Evolutionary conservation across 176 grass and related monocot species (phyloP).

Genomic region (Avena eriantha): DNA sequence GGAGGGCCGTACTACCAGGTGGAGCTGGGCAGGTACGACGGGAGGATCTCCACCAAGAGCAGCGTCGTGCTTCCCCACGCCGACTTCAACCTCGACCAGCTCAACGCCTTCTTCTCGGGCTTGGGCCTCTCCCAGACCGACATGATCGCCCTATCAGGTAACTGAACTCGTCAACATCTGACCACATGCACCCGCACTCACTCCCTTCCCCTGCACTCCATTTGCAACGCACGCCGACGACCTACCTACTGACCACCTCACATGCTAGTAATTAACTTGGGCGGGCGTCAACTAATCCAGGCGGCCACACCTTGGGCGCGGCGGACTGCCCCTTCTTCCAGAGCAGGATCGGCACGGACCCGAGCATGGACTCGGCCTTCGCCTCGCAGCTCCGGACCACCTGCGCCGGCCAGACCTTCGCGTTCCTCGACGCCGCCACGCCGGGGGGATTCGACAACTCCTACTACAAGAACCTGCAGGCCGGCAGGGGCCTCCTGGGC

Average conservation of each 20-base stretch:
- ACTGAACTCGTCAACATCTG: not conserved
- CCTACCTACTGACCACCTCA: not conserved
- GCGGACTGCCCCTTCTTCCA: slow-evolving; percentile 54
- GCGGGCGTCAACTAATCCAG: slow-evolving; percentile 8
- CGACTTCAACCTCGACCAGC: slow-evolving; percentile 59
- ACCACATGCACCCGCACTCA: not conserved
- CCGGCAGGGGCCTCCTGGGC: slow-evolving; percentile 58
- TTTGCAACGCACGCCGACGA: slow-evolving; percentile 18
- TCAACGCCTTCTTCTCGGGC: slow-evolving; percentile 58
- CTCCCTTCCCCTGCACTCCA: not conserved
- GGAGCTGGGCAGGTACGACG: slow-evolving; percentile 73
- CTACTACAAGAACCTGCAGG: slow-evolving; percentile 63
- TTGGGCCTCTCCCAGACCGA: slow-evolving; percentile 65
- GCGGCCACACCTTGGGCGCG: slow-evolving; percentile 51
- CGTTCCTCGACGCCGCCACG: slow-evolving; percentile 38
- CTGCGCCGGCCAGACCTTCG: slow-evolving; percentile 37
- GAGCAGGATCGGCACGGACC: slow-evolving; percentile 48
- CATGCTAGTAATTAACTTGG: not conserved
- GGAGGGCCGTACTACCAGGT: slow-evolving; percentile 69
- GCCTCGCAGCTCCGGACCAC: slow-evolving; percentile 27
- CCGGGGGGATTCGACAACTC: slow-evolving; percentile 52
- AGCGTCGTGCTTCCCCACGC: slow-evolving; percentile 64
- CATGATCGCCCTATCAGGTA: slow-evolving; percentile 75
- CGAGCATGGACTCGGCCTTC: slow-evolving; percentile 31
- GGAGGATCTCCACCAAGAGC: slow-evolving; percentile 47